phyloP scores from a whole-genome alignment of 805 yeast species.

The Starmerella lactis-condensi region DNA sequence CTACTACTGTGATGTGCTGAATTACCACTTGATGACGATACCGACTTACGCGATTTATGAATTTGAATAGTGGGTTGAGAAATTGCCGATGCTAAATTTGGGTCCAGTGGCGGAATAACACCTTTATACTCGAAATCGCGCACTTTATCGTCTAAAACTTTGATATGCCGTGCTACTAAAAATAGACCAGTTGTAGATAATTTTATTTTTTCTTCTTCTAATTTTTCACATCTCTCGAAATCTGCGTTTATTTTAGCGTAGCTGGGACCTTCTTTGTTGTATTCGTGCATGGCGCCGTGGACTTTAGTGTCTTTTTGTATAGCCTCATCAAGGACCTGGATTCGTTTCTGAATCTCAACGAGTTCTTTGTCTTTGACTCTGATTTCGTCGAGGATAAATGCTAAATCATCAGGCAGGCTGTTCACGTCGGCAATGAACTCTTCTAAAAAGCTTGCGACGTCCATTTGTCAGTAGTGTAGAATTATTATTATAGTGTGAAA shows the following conservation, averaged over 20 bases:
- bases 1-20: too few species aligned
- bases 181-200: conserved; percentile 72
- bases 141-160: conserved; percentile 58
- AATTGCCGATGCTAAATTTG: too few species aligned
- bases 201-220: conserved; percentile 63
- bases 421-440: conserved; percentile 46
- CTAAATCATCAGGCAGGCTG: conserved; percentile 74
- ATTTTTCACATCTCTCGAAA: conserved; percentile 34
- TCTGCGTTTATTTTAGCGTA: conserved; percentile 52
- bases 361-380: conserved; percentile 47
- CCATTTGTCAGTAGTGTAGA: too few species aligned
- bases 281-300: conserved; percentile 61
- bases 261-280: conserved; percentile 60
- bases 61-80: too few species aligned
- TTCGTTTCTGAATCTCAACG: conserved; percentile 46
- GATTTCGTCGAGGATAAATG: conserved; percentile 62
- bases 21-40: too few species aligned
- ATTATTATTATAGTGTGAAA: too few species aligned
- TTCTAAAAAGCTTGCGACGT: conserved; percentile 69
- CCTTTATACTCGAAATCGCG: conserved; percentile 61
- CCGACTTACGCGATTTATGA: too few species aligned
- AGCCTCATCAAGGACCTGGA: conserved; percentile 55
- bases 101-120: conserved; percentile 33
- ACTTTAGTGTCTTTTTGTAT: conserved; percentile 66
- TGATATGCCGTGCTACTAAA: conserved; percentile 55